Conservation (phyloP, 345 rosid species). For the Pugionium dolabratum region DNA sequence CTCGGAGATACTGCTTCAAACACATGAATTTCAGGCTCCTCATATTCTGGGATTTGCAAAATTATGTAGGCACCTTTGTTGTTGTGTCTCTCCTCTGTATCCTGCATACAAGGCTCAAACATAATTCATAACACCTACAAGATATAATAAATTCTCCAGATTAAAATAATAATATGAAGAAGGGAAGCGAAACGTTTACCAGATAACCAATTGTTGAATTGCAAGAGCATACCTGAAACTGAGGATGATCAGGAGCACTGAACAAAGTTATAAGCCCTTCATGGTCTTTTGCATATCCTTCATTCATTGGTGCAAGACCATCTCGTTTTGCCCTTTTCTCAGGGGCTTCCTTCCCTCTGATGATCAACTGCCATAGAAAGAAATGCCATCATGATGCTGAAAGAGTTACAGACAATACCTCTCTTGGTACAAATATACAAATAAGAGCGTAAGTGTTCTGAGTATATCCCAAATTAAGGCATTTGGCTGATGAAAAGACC, state of each 20-base stretch:
- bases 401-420: slow-evolving; percentile 12
- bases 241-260: slow-evolving; percentile 47
- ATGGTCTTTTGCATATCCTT: slow-evolving; percentile 43
- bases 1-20: slow-evolving; percentile 42
- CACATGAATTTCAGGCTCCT: slow-evolving; percentile 40
- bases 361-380: slow-evolving; percentile 39
- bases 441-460: not conserved
- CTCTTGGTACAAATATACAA: not conserved
- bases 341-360: slow-evolving; percentile 41
- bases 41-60: slow-evolving; percentile 37
- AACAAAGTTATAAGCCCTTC: slow-evolving; percentile 45
- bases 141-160: not conserved
- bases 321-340: slow-evolving; percentile 34
- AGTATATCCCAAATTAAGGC: not conserved
- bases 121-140: slow-evolving; percentile 13
- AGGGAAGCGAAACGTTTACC: not conserved
- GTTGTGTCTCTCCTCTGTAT: slow-evolving; percentile 38
- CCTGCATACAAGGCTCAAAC: slow-evolving; percentile 31
- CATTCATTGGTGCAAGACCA: slow-evolving; percentile 39
- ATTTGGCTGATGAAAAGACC: not conserved
- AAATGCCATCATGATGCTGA: slow-evolving; percentile 26
- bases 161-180: not conserved
- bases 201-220: slow-evolving; percentile 1
- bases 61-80: slow-evolving; percentile 44
- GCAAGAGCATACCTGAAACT: slow-evolving; percentile 41